Evolutionary conservation across 192 early-diverging fungal genomes (phyloP).

Genomic region (Allomyces javanicus): DNA sequence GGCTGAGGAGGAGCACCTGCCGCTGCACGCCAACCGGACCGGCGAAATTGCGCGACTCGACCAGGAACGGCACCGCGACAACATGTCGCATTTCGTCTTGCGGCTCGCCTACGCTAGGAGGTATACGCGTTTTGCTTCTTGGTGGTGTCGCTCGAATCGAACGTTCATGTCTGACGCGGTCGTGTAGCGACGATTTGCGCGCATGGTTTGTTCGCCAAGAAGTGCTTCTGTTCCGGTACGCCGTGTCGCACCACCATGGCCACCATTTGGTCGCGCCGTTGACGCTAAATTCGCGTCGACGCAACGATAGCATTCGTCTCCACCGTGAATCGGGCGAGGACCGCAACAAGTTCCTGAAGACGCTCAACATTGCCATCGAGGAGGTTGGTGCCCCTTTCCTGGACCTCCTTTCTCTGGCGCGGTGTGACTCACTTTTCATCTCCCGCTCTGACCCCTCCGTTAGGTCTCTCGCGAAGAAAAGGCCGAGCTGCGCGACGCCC

Average conservation of each 20-base stretch:
- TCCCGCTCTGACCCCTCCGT: background rate
- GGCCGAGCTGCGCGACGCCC: constrained; percentile 4
- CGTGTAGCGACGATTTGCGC: constrained; percentile 41
- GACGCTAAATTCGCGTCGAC: background rate
- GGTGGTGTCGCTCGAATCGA: background rate
- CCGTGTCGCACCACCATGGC: too few relatives aligned
- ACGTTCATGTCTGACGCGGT: background rate
- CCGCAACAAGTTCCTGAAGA: constrained; percentile 4
- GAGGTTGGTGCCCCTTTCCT: constrained; percentile 33
- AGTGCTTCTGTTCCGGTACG: constrained; percentile 36
- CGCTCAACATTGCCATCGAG: background rate
- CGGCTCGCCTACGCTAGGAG: constrained; percentile 47
- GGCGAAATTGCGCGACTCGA: constrained; percentile 15
- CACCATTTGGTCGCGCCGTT: background rate
- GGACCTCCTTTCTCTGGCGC: constrained; percentile 14
- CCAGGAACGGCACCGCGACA: constrained; percentile 54
- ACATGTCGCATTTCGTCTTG: constrained; percentile 62
- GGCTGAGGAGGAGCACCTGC: constrained; percentile 36
- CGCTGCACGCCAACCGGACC: constrained; percentile 20
- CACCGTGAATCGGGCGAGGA: constrained; percentile 24
- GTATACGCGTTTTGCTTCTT: constrained; percentile 12
- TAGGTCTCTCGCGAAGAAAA: constrained; percentile 12
- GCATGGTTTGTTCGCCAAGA: constrained; percentile 58
- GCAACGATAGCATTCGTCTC: background rate
- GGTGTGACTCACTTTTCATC: background rate